A percentile compares a stretch with the other conserved stretches of the same genome.
phyloP scores from a whole-genome alignment of 2,329 filamentous ascomycete species.

The Cordyceps fumosorosea region DNA sequence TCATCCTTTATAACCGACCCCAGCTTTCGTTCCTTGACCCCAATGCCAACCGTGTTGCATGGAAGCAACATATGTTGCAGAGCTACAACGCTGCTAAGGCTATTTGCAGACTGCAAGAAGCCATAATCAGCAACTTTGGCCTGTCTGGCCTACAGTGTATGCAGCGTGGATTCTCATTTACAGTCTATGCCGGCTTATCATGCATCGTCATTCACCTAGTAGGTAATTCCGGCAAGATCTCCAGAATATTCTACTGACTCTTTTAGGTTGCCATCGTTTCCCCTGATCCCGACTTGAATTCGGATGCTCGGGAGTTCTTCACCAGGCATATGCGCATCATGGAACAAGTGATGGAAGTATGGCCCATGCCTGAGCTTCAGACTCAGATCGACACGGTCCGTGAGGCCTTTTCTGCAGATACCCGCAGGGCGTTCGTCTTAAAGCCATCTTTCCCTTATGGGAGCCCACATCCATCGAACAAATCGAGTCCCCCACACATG shows the following conservation, averaged over 20 bases:
- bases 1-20: slow-evolving; percentile 82
- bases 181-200: slow-evolving; percentile 84
- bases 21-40: slow-evolving; percentile 75
- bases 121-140: slow-evolving; percentile 68
- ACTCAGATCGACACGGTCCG: slow-evolving; percentile 83
- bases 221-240: slow-evolving; percentile 33
- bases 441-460: slow-evolving; percentile 84
- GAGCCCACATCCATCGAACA: slow-evolving; percentile 61
- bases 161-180: slow-evolving; percentile 91
- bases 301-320: slow-evolving; percentile 82
- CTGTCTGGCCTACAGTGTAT: slow-evolving; percentile 80
- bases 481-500: slow-evolving; percentile 56
- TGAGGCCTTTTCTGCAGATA: slow-evolving; percentile 85
- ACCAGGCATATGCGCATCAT: slow-evolving; percentile 89
- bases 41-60: slow-evolving; percentile 61
- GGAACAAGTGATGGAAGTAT: slow-evolving; percentile 74
- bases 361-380: slow-evolving; percentile 86
- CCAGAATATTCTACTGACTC: slow-evolving; percentile 1
- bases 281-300: slow-evolving; percentile 80
- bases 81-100: slow-evolving; percentile 81
- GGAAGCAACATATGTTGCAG: slow-evolving; percentile 82
- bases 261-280: slow-evolving; percentile 82
- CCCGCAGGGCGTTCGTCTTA: slow-evolving; percentile 76
- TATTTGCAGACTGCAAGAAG: slow-evolving; percentile 81
- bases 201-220: slow-evolving; percentile 92